Base-by-base conservation (phyloP, 768 basidiomycete species). In the Artomyces pyxidatus region DNA sequence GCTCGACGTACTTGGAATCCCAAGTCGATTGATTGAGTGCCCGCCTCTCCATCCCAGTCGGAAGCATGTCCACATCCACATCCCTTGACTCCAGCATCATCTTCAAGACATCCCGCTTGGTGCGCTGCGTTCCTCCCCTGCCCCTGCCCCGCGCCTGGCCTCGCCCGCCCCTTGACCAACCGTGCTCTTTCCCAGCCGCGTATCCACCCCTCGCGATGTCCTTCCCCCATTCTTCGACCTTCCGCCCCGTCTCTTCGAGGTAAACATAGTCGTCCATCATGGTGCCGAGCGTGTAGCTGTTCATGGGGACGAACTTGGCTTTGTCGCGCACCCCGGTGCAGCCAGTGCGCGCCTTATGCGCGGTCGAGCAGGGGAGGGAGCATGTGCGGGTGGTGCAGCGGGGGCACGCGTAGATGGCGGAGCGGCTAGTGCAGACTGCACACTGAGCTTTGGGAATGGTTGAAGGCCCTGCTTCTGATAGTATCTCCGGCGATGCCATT, bases 221-320 rank as follows among this genome's bases (percentile, higher is more conserved):
- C 57, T 68, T 63, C 0, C 85, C 89, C 82, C 85, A 88, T 11
- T 77, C 80, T 19, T 73, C 71, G n/a, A 85, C 81, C 56, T 76
- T 81, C 55, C 92, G 68, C 19, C 86, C 80, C 26, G 91, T 65
- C 16, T 90, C 87, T 66, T 96, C 93, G 55, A 96, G 71, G 62
- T 82, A 93, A 37, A 73, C 72, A 63, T 92, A 96, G 66, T 96
- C 93, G 57, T 83, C 77, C 82, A 91, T 86, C 82, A 95, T 84
- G 23, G 77, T 75, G 8, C 89, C 88, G 78, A 87, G 90, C 4
- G 79, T 77, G 59, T 91, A 95, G 57, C 80, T 61, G 57, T 88
- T 91, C 80, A 93, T 84, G 11, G 85, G 78, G 14, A 92, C 79
- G 61, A 82, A 89, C 3, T 74, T 75, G 0, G 71, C 79, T 59